Conservation (phyloP, 73 alveolate species). For the Tetrahymena borealis region DNA sequence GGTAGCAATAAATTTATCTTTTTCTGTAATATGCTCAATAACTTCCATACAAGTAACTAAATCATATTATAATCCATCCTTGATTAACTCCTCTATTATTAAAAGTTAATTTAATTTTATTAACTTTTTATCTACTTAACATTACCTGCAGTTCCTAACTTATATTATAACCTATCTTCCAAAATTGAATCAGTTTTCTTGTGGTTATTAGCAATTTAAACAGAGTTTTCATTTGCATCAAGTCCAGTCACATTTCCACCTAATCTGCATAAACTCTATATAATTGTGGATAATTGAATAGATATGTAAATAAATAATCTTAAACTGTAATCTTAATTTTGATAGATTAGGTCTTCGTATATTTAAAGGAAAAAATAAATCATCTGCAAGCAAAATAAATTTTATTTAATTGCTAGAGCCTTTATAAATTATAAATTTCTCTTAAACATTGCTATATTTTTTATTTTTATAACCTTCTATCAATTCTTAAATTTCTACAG, state of each 20-base stretch:
- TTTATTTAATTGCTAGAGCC: too few species aligned
- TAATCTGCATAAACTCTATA: background rate
- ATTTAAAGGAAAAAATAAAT: too few species aligned
- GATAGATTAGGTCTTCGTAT: too few species aligned
- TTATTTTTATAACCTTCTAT: background rate
- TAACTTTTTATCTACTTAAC: background rate
- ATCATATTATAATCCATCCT: conserved; percentile 18
- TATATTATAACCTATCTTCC: conserved; percentile 34
- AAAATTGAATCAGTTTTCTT: background rate
- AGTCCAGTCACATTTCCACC: conserved; percentile 66
- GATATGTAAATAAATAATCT: too few species aligned
- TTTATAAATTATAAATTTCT: too few species aligned
- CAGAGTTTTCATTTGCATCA: conserved; percentile 57
- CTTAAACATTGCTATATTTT: too few species aligned
- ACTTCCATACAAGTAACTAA: conserved; percentile 76
- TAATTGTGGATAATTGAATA: too few species aligned
- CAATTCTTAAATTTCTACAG: background rate
- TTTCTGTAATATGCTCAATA: conserved; percentile 74
- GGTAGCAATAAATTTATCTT: conserved; percentile 43
- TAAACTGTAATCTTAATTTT: too few species aligned
- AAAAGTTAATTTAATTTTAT: background rate
- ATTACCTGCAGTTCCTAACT: conserved; percentile 47
- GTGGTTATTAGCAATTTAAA: conserved; percentile 48
- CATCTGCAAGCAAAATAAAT: too few species aligned
- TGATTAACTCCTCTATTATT: background rate